phyloP scores from a whole-genome alignment of 2,329 filamentous ascomycete genomes.

The Parastagonospora avenae region DNA sequence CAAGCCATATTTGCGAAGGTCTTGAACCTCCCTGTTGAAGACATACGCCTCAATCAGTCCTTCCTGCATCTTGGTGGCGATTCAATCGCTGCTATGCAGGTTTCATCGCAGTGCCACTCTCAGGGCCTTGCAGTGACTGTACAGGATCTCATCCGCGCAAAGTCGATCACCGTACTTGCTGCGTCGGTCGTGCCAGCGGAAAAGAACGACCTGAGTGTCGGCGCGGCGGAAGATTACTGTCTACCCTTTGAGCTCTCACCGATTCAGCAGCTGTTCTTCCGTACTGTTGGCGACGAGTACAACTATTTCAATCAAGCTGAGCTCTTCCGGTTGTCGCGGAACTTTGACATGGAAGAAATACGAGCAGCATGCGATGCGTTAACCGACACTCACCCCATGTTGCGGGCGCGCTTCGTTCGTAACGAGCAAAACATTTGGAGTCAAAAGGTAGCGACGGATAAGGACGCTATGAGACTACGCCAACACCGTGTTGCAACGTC shows the following conservation, averaged over 20 bases:
- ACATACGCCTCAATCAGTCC: slow-evolving; percentile 39
- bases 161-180: slow-evolving; percentile 36
- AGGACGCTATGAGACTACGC: slow-evolving; percentile 31
- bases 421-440: slow-evolving; percentile 36
- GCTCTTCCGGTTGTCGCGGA: slow-evolving; percentile 27
- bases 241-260: slow-evolving; percentile 36
- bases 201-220: not conserved
- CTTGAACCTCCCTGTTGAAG: slow-evolving; percentile 30
- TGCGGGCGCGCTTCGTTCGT: slow-evolving; percentile 45
- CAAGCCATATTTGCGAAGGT: slow-evolving; percentile 39
- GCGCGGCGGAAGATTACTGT: slow-evolving; percentile 23
- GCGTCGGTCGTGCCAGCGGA: slow-evolving; percentile 20
- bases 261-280: slow-evolving; percentile 38
- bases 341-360: slow-evolving; percentile 32
- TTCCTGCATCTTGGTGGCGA: slow-evolving; percentile 45
- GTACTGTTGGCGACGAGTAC: slow-evolving; percentile 28
- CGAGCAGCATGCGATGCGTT: slow-evolving; percentile 37
- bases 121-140: slow-evolving; percentile 38
- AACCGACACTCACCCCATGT: slow-evolving; percentile 47
- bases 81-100: slow-evolving; percentile 44
- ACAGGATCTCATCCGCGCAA: slow-evolving; percentile 41
- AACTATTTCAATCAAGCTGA: slow-evolving; percentile 43
- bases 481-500: slow-evolving; percentile 21
- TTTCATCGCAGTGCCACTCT: slow-evolving; percentile 37
- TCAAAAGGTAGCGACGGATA: slow-evolving; percentile 37